Evolutionary conservation across 140 eudicot species (phyloP), one percentile per base, ranked within the genome.

Genomic region (Senecio squalidus): DNA sequence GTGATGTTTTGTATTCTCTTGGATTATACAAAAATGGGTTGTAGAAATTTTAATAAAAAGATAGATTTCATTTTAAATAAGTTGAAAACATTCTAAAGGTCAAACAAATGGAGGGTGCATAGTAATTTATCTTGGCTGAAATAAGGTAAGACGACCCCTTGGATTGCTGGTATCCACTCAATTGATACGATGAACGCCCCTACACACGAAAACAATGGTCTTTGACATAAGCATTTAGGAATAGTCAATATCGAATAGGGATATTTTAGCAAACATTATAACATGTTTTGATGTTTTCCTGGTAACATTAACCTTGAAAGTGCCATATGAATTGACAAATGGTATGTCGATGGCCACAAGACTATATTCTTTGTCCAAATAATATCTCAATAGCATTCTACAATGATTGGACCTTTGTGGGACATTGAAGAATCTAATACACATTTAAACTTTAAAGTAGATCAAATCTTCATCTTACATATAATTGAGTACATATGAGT

Each of bases 331-430:
- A 33, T 55, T 64, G 71, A 64, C 72, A 57, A 72, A 38, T 36
- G 54, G 50, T 48, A 62, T 25, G 33, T 15, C 36, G 28, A 72
- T 17, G 53, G n/a, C 72, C 72, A 64, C 67, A 34, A 57, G 15
- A 33, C 77, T 48, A 55, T 64, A 64, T 72, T 72, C 72, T 47
- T 64, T 72, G 67, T 72, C 55, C 33, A 55, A 47, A 64, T 58
- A 72, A 72, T 64, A 64, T 64, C 67, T 72, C n/a, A 7, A 46
- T 29, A 55, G 50, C 77, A 63, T 72, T 55, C 47, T 64, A 64
- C 27, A 58, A 54, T 27, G 59, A 72, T 54, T 72, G 36, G 72
- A 63, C 66, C 9, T 41, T 29, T 71, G 36, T 55, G 3, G 27
- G 44, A 55, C 52, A 63, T 46, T 28, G 11, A 36, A 64, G 72